These are phyloP conservation scores for Novymonas esmeraldas DNA, from an alignment of 208 protist species.

Conservation along the genomic window DNA sequence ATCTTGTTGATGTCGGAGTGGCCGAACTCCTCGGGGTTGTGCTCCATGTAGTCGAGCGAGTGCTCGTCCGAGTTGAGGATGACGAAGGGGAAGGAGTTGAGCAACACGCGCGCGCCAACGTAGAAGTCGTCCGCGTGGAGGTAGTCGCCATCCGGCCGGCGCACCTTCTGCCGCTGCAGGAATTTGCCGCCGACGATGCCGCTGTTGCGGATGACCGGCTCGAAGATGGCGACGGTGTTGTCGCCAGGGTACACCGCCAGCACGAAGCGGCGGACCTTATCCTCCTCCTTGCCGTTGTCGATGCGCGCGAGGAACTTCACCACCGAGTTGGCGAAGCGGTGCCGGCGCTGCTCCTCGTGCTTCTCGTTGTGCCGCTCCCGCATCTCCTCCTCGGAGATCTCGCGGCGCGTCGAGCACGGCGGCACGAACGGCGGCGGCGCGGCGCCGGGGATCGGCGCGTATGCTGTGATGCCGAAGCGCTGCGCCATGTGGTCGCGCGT, in stretches of 20 bases:
- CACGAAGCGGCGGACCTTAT: constrained; percentile 92
- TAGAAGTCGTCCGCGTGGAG: constrained; percentile 87
- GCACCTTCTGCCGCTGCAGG: constrained; percentile 84
- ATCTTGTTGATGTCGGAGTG: constrained; percentile 90
- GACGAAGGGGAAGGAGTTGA: constrained; percentile 86
- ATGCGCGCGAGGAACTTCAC: constrained; percentile 92
- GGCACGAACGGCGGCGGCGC: constrained; percentile 59
- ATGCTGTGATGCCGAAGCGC: constrained; percentile 63
- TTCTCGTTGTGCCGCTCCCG: constrained; percentile 78
- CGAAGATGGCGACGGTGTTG: constrained; percentile 93
- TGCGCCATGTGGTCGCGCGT: constrained; percentile 90
- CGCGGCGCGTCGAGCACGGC: constrained; percentile 79
- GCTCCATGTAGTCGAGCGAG: constrained; percentile 94
- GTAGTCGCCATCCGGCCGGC: constrained; percentile 55
- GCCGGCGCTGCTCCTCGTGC: constrained; percentile 80
- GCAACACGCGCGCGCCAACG: constrained; percentile 77
- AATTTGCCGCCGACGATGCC: constrained; percentile 96
- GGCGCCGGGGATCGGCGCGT: constrained; percentile 66
- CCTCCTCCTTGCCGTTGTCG: constrained; percentile 83
- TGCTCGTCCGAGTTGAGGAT: constrained; percentile 88
- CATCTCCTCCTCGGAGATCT: constrained; percentile 88
- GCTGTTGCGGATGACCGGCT: constrained; percentile 92
- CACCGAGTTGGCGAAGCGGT: constrained; percentile 73
- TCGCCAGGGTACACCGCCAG: constrained; percentile 92
- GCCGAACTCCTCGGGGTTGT: constrained; percentile 77